Conservation (phyloP, 2,329 filamentous ascomycete species). For the Hypoxylon sp. region DNA sequence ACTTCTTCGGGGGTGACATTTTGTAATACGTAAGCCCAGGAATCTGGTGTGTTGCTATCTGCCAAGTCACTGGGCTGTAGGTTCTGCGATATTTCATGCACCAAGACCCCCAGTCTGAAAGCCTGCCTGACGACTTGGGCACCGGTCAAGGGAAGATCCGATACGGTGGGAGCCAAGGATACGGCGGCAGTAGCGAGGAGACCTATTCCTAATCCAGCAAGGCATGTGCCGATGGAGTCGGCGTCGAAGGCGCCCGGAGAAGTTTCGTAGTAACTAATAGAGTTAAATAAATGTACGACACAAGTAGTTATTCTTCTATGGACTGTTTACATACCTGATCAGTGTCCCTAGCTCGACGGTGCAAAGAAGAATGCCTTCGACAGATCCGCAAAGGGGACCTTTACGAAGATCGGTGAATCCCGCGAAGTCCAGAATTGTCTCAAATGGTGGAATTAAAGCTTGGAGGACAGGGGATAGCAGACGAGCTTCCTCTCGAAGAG, state of each 20-base stretch:
- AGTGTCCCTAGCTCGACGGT: constrained; percentile 59
- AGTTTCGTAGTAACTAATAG: constrained; percentile 49
- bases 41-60: constrained; percentile 47
- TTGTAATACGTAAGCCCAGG: constrained; percentile 61
- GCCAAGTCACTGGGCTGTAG: constrained; percentile 57
- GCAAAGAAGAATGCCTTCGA: constrained; percentile 62
- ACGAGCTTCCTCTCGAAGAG: constrained; percentile 59
- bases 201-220: constrained; percentile 63
- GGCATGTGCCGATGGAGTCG: constrained; percentile 47
- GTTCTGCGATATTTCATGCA: constrained; percentile 60
- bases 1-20: constrained; percentile 53
- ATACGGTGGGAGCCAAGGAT: constrained; percentile 57
- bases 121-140: constrained; percentile 60
- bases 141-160: constrained; percentile 59
- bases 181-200: constrained; percentile 61
- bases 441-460: constrained; percentile 56
- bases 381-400: constrained; percentile 59
- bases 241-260: constrained; percentile 47
- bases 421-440: constrained; percentile 56
- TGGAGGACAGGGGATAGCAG: constrained; percentile 51
- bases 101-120: constrained; percentile 63
- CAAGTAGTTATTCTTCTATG: not conserved
- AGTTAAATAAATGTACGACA: not conserved
- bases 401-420: constrained; percentile 57
- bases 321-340: constrained; percentile 60